A percentile compares a stretch with the other conserved stretches of the same genome.
phyloP scores from a whole-genome alignment of 192 early-diverging fungal genomes.

The Mortierella alpina region DNA sequence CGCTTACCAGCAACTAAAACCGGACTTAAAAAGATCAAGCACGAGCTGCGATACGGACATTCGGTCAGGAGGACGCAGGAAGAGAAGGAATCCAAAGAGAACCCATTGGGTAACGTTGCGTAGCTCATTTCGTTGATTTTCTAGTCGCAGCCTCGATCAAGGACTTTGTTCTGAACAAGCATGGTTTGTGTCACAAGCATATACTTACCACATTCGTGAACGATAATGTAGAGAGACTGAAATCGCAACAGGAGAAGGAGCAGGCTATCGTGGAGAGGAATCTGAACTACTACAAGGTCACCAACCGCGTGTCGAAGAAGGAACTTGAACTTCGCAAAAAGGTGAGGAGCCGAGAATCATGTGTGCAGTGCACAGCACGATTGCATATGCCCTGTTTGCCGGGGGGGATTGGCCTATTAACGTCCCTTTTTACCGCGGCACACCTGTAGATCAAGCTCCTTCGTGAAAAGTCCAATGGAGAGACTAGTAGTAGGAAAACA shows the following conservation, averaged over 20 bases:
- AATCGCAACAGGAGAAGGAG: constrained; percentile 27
- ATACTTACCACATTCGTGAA: neutral
- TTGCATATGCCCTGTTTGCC: neutral
- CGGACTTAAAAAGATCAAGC: constrained; percentile 58
- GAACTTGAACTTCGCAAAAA: constrained; percentile 47
- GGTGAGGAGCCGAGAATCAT: neutral
- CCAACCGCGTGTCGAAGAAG: constrained; percentile 43
- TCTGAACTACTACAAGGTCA: constrained; percentile 36
- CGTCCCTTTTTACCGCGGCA: neutral
- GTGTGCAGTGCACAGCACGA: neutral
- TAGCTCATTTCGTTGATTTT: constrained; percentile 6
- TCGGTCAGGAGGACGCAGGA: constrained; percentile 47
- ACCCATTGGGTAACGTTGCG: constrained; percentile 52
- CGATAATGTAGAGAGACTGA: constrained; percentile 21
- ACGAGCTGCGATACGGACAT: constrained; percentile 57
- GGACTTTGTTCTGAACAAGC: neutral
- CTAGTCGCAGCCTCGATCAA: neutral
- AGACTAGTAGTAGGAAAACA: constrained; percentile 10
- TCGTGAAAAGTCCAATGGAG: constrained; percentile 25
- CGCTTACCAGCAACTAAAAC: constrained; percentile 55
- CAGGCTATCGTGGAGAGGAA: constrained; percentile 31
- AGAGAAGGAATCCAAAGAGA: constrained; percentile 49
- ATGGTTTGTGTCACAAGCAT: neutral
- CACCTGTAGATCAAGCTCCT: constrained; percentile 43
- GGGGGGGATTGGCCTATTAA: neutral